phyloP scores from a whole-genome alignment of 192 early-diverging fungal genomes.

The Pilaira anomala region DNA sequence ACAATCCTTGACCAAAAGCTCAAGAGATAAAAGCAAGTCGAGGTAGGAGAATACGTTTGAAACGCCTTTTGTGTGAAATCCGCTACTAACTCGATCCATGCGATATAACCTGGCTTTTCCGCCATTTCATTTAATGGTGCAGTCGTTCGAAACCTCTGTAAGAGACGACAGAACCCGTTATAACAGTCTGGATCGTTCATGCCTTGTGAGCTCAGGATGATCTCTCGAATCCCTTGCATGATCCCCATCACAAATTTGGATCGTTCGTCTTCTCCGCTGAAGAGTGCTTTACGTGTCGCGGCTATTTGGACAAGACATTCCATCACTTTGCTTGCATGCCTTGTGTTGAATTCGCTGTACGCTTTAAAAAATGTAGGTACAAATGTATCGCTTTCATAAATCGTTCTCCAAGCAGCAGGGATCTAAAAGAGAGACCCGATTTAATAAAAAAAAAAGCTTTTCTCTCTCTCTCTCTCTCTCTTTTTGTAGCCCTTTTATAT shows the following conservation, averaged over 20 bases:
- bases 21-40: constrained; percentile 64
- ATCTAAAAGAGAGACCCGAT: constrained; percentile 39
- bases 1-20: constrained; percentile 87
- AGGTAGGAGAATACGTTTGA: constrained; percentile 63
- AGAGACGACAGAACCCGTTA: constrained; percentile 79
- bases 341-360: constrained; percentile 55
- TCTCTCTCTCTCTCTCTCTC: no score
- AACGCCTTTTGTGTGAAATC: constrained; percentile 64
- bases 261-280: constrained; percentile 65
- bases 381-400: constrained; percentile 70
- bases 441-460: background rate
- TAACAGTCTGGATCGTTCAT: constrained; percentile 74
- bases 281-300: constrained; percentile 82
- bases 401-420: constrained; percentile 71
- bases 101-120: constrained; percentile 61
- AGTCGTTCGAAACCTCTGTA: constrained; percentile 76
- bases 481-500: background rate
- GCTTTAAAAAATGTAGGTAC: constrained; percentile 70
- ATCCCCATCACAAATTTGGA: constrained; percentile 62
- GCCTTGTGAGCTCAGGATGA: constrained; percentile 55
- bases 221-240: constrained; percentile 64
- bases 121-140: constrained; percentile 77
- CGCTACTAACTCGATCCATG: constrained; percentile 61
- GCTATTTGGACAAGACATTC: constrained; percentile 79
- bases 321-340: constrained; percentile 61